These are phyloP conservation scores for Xylariaceae sp. DNA, from an alignment of 2,329 filamentous ascomycete genomes.

Conservation along the genomic window DNA sequence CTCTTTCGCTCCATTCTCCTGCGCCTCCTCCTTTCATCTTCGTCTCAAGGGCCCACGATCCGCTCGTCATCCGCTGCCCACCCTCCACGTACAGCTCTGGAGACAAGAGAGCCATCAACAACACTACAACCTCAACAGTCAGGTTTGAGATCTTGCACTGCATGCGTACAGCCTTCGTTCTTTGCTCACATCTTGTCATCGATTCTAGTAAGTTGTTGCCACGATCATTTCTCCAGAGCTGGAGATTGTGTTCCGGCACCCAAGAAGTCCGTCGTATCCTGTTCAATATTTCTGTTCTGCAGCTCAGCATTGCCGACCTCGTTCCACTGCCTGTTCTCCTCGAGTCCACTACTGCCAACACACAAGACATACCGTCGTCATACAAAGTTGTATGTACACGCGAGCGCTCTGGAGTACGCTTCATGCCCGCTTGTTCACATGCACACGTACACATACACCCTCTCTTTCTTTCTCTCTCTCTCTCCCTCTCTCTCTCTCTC, in stretches of 20 bases:
- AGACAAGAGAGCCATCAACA: slow-evolving; percentile 13
- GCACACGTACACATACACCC: background rate
- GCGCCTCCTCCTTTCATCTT: background rate
- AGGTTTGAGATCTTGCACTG: slow-evolving; percentile 27
- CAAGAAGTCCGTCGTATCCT: background rate
- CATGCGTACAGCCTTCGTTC: slow-evolving; percentile 35
- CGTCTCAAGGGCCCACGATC: background rate
- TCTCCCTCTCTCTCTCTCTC: background rate
- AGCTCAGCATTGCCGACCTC: no score
- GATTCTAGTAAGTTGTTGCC: background rate
- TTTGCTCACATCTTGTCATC: slow-evolving; percentile 16
- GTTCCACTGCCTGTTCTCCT: no score
- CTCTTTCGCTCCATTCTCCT: background rate
- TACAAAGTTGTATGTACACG: no score
- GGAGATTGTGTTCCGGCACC: background rate
- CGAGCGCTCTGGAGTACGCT: no score
- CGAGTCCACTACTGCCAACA: no score
- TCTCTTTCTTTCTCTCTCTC: background rate
- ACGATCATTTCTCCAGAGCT: slow-evolving; percentile 1
- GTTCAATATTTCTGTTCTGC: background rate
- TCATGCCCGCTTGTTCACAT: background rate
- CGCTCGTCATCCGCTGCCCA: slow-evolving; percentile 10
- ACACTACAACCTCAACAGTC: slow-evolving; percentile 23
- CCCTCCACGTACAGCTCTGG: slow-evolving; percentile 16
- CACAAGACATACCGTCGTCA: no score